Conservation (phyloP, 2,329 filamentous ascomycete genomes). For the Aspergillus latus region DNA sequence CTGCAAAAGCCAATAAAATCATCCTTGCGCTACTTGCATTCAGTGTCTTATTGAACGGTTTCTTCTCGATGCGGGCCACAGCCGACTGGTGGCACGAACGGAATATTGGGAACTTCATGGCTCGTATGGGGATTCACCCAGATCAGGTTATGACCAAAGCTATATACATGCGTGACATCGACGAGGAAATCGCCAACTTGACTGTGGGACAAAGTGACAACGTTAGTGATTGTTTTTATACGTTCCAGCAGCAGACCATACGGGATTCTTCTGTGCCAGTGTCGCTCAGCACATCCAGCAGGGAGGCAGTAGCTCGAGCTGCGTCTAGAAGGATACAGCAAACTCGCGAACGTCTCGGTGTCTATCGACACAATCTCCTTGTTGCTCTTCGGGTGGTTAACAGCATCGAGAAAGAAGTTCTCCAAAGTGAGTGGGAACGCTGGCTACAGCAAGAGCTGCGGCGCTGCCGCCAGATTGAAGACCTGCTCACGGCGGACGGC, state of each 20-base stretch:
- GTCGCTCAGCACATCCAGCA: conserved; percentile 28
- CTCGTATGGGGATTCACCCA: conserved; percentile 73
- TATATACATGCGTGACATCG: conserved; percentile 79
- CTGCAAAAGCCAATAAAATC: conserved; percentile 70
- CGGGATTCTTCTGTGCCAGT: conserved; percentile 33
- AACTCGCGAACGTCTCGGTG: conserved; percentile 78
- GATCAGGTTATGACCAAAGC: conserved; percentile 79
- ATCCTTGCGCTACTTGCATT: conserved; percentile 67
- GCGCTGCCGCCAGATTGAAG: conserved; percentile 66
- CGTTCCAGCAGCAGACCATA: conserved; percentile 45
- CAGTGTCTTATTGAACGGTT: conserved; percentile 70
- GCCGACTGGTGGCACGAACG: conserved; percentile 84
- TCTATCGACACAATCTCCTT: conserved; percentile 84
- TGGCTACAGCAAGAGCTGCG: conserved; percentile 80
- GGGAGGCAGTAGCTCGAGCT: conserved; percentile 32
- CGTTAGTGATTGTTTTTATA: conserved; percentile 43
- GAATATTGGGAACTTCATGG: conserved; percentile 77
- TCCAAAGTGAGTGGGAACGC: conserved; percentile 87
- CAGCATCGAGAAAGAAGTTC: conserved; percentile 79
- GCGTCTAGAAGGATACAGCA: conserved; percentile 64
- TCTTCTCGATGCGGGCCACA: conserved; percentile 71
- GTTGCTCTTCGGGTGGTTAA: conserved; percentile 91
- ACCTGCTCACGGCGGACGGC: conserved; percentile 40
- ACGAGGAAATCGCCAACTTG: conserved; percentile 56
- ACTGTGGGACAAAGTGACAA: conserved; percentile 32